phyloP scores from a whole-genome alignment of 2,329 filamentous ascomycete species.

The Chrysosporium queenslandicum region DNA sequence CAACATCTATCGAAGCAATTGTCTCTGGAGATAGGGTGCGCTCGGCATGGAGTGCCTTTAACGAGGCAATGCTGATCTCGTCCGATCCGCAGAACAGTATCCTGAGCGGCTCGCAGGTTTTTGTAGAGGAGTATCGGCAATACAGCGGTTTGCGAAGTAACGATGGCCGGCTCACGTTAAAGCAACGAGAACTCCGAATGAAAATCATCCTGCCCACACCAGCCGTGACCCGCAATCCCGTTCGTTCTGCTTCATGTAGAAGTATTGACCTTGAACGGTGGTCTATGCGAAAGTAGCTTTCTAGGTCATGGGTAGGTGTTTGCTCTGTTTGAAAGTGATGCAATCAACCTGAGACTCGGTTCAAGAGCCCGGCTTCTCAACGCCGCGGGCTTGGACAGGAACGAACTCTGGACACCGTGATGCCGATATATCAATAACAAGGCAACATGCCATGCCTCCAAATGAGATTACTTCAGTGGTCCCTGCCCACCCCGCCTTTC shows the following conservation, averaged over 20 bases:
- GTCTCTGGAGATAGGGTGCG: slow-evolving; percentile 43
- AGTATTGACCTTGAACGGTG: too few relatives aligned
- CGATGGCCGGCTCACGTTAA: not conserved
- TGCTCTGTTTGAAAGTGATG: slow-evolving; percentile 10
- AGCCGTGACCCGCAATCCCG: too few relatives aligned
- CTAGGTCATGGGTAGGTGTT: too few relatives aligned
- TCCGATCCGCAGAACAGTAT: slow-evolving; percentile 95
- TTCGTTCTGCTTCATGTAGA: too few relatives aligned
- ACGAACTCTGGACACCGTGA: not conserved
- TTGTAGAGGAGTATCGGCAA: slow-evolving; percentile 24
- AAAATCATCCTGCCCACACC: slow-evolving; percentile 5
- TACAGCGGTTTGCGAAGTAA: not conserved
- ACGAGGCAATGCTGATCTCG: slow-evolving; percentile 69
- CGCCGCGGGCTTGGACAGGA: too few relatives aligned
- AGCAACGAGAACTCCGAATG: not conserved
- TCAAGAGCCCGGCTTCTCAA: not conserved
- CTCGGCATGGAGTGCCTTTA: slow-evolving; percentile 58
- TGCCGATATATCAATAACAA: not conserved
- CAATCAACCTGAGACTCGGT: not conserved
- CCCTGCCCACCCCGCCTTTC: slow-evolving; percentile 78
- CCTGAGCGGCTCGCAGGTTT: slow-evolving; percentile 50
- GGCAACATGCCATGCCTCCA: slow-evolving; percentile 30
- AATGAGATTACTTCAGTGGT: slow-evolving; percentile 39
- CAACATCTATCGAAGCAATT: slow-evolving; percentile 72
- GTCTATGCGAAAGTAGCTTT: too few relatives aligned